A percentile compares a stretch with the other conserved stretches of the same genome.
Evolutionary conservation across 2,329 filamentous ascomycete species (phyloP).

Genomic region (Penicillium frequentans): DNA sequence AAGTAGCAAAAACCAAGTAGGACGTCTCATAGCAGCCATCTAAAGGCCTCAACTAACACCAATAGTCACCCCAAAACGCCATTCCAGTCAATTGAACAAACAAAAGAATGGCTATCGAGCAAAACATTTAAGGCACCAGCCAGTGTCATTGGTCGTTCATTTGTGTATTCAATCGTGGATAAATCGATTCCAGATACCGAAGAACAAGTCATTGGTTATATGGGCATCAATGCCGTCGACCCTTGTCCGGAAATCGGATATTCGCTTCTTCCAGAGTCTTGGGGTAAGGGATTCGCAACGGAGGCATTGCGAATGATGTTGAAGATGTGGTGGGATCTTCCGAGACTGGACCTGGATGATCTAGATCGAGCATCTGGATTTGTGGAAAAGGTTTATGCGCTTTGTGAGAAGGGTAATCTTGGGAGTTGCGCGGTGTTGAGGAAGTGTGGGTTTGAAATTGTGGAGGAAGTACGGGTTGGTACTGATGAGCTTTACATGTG

Average conservation of each 20-base stretch:
- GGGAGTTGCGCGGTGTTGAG: slow-evolving; percentile 20
- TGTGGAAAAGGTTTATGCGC: slow-evolving; percentile 20
- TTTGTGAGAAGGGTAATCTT: slow-evolving; percentile 18
- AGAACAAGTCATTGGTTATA: slow-evolving; percentile 20
- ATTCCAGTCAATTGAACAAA: slow-evolving; percentile 22
- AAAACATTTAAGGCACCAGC: slow-evolving; percentile 22
- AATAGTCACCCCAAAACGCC: slow-evolving; percentile 23
- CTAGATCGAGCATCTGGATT: background rate
- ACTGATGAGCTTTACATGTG: slow-evolving; percentile 15
- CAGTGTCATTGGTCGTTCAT: slow-evolving; percentile 21
- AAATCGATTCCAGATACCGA: slow-evolving; percentile 13
- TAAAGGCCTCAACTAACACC: background rate
- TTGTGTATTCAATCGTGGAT: slow-evolving; percentile 22
- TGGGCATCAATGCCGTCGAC: slow-evolving; percentile 21
- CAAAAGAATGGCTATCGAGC: slow-evolving; percentile 23
- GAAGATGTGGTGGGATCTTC: slow-evolving; percentile 27
- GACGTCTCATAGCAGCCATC: background rate
- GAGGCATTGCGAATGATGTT: slow-evolving; percentile 24
- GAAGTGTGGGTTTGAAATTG: slow-evolving; percentile 23
- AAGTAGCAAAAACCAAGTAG: slow-evolving; percentile 27
- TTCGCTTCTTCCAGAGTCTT: slow-evolving; percentile 22
- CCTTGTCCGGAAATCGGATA: slow-evolving; percentile 28
- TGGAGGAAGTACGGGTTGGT: slow-evolving; percentile 7
- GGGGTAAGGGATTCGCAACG: slow-evolving; percentile 30
- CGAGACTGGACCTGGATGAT: background rate